A percentile compares a stretch with the other conserved stretches of the same genome.
phyloP scores from a whole-genome alignment of 331 rosid species.

The Malus hybrid region DNA sequence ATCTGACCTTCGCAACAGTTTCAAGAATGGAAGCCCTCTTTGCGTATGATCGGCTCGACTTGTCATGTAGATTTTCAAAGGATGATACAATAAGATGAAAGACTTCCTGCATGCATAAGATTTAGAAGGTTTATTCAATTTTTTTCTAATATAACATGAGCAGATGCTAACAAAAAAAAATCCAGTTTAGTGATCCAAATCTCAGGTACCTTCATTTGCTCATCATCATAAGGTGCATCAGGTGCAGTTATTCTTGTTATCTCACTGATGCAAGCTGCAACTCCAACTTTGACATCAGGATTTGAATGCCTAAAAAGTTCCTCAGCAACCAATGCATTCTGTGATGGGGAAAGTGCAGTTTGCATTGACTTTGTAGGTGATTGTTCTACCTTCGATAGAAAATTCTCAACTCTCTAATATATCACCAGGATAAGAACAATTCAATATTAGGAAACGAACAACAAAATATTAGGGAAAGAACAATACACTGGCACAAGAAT shows the following conservation, averaged over 20 bases:
- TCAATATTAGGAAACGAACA: background rate
- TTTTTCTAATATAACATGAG: background rate
- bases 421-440: slow-evolving; percentile 3
- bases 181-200: background rate
- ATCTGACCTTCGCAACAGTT: slow-evolving; percentile 92
- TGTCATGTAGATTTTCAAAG: slow-evolving; percentile 69
- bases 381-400: slow-evolving; percentile 73
- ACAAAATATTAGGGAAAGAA: background rate
- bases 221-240: slow-evolving; percentile 93
- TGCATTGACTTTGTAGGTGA: slow-evolving; percentile 72
- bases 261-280: slow-evolving; percentile 90
- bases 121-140: background rate
- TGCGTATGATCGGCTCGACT: slow-evolving; percentile 52
- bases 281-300: slow-evolving; percentile 73
- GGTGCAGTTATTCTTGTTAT: slow-evolving; percentile 96
- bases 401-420: slow-evolving; percentile 54
- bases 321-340: slow-evolving; percentile 60
- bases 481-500: background rate
- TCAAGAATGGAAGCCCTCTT: slow-evolving; percentile 77
- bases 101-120: slow-evolving; percentile 53
- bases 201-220: slow-evolving; percentile 73
- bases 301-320: slow-evolving; percentile 60
- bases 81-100: slow-evolving; percentile 84
- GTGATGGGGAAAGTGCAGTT: slow-evolving; percentile 61
- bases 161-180: background rate